These are phyloP conservation scores for Tricholoma sp. DNA, from an alignment of 768 basidiomycete species.

Conservation along the genomic window DNA sequence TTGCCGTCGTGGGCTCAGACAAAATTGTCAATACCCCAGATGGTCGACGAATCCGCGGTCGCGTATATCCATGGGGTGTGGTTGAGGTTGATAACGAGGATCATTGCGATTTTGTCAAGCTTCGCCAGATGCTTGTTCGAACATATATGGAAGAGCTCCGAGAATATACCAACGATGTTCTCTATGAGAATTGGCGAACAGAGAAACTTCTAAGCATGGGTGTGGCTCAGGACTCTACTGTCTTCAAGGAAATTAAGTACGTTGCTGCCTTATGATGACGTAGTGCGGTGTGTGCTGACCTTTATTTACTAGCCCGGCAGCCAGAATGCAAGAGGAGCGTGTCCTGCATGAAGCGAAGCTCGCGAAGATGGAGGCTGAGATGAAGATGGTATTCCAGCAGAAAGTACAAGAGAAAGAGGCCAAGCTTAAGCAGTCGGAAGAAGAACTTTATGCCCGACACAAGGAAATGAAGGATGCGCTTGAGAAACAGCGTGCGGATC, in stretches of 20 bases:
- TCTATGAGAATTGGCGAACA: constrained; percentile 98
- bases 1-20: constrained; percentile 96
- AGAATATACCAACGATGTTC: constrained; percentile 91
- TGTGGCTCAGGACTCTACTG: constrained; percentile 93
- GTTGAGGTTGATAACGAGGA: constrained; percentile 99
- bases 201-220: constrained; percentile 97
- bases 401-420: constrained; percentile 99
- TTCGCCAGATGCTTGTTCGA: constrained; percentile 97
- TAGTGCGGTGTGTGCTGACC: constrained; percentile 8
- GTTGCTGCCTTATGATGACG: constrained; percentile 24
- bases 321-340: constrained; percentile 94
- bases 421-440: constrained; percentile 98
- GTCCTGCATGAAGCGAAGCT: constrained; percentile 95
- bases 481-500: constrained; percentile 91
- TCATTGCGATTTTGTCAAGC: constrained; percentile 99
- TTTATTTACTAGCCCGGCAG: constrained; percentile 68
- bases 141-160: constrained; percentile 99
- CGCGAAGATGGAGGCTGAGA: constrained; percentile 99
- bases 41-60: constrained; percentile 90
- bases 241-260: constrained; percentile 99
- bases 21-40: constrained; percentile 74
- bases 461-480: constrained; percentile 99
- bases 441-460: constrained; percentile 97
- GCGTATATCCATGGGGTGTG: constrained; percentile 97
- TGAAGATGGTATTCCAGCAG: constrained; percentile 99